These are phyloP conservation scores for Scleroderma bovista DNA, from an alignment of 768 basidiomycete species.

Conservation along the genomic window DNA sequence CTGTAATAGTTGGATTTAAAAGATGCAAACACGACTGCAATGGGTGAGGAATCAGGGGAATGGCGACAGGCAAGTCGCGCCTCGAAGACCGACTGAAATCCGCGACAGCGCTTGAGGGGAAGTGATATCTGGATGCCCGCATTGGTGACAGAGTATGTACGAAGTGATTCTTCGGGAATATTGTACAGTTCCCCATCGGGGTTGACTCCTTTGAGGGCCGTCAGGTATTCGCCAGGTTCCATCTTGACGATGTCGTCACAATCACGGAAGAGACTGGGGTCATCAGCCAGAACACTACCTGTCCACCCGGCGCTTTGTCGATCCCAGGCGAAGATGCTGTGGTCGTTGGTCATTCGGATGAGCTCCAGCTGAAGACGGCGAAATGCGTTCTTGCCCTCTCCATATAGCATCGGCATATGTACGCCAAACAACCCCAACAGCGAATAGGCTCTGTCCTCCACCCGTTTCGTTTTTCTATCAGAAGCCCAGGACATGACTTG, in stretches of 20 bases:
- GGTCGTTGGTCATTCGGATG: constrained; percentile 1
- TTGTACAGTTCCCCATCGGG: not conserved
- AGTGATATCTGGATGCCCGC: not conserved
- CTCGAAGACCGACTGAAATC: not conserved
- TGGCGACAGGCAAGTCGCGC: not conserved
- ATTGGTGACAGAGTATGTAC: not conserved
- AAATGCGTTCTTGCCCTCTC: constrained; percentile 10
- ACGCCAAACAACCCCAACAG: constrained; percentile 12
- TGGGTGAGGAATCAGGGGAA: not conserved
- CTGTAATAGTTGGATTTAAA: not conserved
- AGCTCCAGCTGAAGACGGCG: constrained; percentile 4
- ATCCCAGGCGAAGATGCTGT: constrained; percentile 4
- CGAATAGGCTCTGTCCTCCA: constrained; percentile 15
- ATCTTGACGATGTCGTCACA: not conserved
- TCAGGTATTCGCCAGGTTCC: not conserved
- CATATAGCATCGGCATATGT: constrained; percentile 10
- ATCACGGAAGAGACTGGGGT: not conserved
- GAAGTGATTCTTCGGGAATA: not conserved
- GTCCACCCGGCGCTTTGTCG: not conserved
- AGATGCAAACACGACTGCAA: not conserved
- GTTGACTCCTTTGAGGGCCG: not conserved
- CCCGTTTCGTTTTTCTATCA: constrained; percentile 7
- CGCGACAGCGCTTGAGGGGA: not conserved
- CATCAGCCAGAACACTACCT: not conserved
- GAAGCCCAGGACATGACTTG: constrained; percentile 11